Evolutionary conservation across 225 moss, liverwort and hornwort genomes (phyloP).

Genomic region (Straminergon stramineum): DNA sequence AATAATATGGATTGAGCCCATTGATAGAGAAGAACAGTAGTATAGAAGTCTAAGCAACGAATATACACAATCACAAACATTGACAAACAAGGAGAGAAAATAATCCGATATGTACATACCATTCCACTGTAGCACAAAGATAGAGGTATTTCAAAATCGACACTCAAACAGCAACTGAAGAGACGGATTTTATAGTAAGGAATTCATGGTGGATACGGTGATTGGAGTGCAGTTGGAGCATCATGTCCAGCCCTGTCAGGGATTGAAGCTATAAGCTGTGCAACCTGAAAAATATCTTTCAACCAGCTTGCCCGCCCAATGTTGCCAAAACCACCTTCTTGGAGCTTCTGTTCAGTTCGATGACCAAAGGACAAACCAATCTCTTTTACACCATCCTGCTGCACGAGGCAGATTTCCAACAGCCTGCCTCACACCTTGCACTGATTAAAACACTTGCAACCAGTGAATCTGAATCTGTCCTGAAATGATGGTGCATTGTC

Average conservation of each 20-base stretch:
- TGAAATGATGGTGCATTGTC: background rate
- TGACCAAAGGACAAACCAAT: slow-evolving; percentile 51
- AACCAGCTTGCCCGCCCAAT: slow-evolving; percentile 26
- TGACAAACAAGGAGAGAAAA: background rate
- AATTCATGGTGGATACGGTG: slow-evolving; percentile 54
- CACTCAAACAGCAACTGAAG: background rate
- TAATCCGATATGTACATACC: background rate
- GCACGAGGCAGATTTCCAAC: slow-evolving; percentile 49
- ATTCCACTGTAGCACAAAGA: background rate
- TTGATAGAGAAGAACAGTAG: background rate
- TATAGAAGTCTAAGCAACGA: background rate
- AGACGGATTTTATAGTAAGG: background rate
- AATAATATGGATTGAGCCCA: background rate
- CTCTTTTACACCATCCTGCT: slow-evolving; percentile 53
- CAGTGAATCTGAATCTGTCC: background rate
- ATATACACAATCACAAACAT: background rate
- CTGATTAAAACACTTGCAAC: slow-evolving; percentile 4
- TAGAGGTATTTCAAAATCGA: background rate
- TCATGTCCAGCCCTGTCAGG: slow-evolving; percentile 64
- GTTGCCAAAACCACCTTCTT: slow-evolving; percentile 16
- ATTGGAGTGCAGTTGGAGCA: slow-evolving; percentile 44
- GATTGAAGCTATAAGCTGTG: slow-evolving; percentile 70
- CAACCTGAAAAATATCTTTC: slow-evolving; percentile 35
- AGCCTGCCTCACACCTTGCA: slow-evolving; percentile 44
- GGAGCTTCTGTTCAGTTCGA: slow-evolving; percentile 8